phyloP scores from a whole-genome alignment of 208 protist genomes.

The Leptomonas pyrrhocoris region DNA sequence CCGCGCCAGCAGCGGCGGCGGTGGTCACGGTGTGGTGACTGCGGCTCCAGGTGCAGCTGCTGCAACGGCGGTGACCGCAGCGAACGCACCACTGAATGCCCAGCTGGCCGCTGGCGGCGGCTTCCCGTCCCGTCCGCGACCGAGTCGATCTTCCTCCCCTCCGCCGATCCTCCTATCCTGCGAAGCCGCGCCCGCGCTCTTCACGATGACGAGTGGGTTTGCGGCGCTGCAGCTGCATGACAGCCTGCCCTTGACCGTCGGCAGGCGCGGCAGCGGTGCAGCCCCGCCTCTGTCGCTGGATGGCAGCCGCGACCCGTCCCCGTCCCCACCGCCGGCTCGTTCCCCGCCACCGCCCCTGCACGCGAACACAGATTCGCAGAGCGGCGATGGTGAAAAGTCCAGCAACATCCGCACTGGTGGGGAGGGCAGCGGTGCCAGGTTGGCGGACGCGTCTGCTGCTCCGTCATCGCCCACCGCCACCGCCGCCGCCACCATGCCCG shows the following conservation, averaged over 20 bases:
- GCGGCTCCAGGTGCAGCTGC: neutral
- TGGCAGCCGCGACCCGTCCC: neutral
- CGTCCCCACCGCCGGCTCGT: neutral
- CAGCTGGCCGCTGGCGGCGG: neutral
- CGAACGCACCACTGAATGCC: conserved; percentile 1
- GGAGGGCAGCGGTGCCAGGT: too few relatives aligned
- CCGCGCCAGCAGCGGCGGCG: neutral
- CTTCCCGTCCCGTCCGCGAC: neutral
- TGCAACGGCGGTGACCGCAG: neutral
- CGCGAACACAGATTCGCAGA: neutral
- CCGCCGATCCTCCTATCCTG: conserved; percentile 17
- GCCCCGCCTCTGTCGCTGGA: conserved; percentile 7
- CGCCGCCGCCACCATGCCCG: neutral
- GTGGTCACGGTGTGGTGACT: too few relatives aligned
- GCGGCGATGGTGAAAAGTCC: too few relatives aligned
- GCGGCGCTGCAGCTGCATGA: conserved; percentile 12
- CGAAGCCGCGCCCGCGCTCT: conserved; percentile 22
- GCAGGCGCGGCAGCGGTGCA: neutral
- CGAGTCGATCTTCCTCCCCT: conserved; percentile 1
- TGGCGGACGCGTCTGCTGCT: too few relatives aligned
- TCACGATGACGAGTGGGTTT: conserved; percentile 15
- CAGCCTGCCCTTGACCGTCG: neutral
- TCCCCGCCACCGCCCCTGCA: neutral
- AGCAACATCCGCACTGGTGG: too few relatives aligned
- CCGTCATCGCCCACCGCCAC: neutral